phyloP scores from a whole-genome alignment of 1,284 basidiomycete genomes.

The Cutaneotrichosporon cavernicola region DNA sequence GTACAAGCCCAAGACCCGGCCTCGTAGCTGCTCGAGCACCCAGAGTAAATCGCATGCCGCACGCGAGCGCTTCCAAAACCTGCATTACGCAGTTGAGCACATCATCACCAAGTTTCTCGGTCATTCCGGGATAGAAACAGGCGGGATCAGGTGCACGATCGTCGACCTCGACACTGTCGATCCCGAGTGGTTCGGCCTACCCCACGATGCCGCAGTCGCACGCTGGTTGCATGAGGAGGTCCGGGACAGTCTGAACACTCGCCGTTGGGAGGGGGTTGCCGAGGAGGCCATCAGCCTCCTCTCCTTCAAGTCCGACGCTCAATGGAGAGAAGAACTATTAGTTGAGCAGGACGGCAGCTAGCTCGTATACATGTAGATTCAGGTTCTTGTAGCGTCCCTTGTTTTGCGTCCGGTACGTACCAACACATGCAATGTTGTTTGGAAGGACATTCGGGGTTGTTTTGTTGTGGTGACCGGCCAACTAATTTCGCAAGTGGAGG shows the following conservation, averaged over 20 bases:
- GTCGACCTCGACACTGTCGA: neutral
- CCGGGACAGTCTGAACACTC: neutral
- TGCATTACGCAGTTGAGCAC: neutral
- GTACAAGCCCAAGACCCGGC: neutral
- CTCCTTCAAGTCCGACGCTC: neutral
- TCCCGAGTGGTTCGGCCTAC: constrained; percentile 3
- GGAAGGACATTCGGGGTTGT: neutral
- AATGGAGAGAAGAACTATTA: neutral
- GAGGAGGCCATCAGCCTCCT: neutral
- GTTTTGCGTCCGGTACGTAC: neutral
- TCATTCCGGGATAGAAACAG: neutral
- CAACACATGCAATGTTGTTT: neutral
- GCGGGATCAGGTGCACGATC: neutral
- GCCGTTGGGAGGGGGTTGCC: neutral
- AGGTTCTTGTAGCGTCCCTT: neutral
- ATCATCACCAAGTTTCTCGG: neutral
- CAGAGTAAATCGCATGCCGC: too few species aligned
- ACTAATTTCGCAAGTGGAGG: neutral
- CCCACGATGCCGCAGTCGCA: neutral
- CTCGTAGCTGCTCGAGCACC: neutral
- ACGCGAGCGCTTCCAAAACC: neutral
- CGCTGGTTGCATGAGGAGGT: neutral
- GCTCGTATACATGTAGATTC: neutral
- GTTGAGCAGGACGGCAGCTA: neutral
- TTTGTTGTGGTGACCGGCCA: too few species aligned